Conservation (phyloP, 306 rosid species). For the Vigna hirtella region DNA sequence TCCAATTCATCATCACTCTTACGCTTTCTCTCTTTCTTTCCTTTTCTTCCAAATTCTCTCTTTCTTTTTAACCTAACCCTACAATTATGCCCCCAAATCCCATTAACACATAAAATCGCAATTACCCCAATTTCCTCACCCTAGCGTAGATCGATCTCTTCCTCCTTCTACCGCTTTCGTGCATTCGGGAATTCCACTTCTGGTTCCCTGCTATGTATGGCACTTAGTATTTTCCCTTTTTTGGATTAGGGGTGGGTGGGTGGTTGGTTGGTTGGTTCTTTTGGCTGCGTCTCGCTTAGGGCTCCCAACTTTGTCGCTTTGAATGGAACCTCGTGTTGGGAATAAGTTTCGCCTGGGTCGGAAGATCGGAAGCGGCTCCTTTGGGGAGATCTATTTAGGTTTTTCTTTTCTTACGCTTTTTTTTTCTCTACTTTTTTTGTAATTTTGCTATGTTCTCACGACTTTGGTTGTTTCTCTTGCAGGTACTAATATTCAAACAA, state of each 20-base stretch:
- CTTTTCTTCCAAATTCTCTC: slow-evolving; percentile 20
- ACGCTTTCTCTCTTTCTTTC: slow-evolving; percentile 30
- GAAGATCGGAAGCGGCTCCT: slow-evolving; percentile 97
- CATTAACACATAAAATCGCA: background rate
- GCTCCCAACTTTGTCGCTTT: slow-evolving; percentile 42
- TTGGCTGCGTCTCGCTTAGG: slow-evolving; percentile 47
- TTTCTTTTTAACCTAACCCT: slow-evolving; percentile 49
- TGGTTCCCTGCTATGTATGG: background rate
- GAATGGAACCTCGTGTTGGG: slow-evolving; percentile 97
- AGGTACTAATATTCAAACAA: slow-evolving; percentile 95
- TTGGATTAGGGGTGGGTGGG: slow-evolving; percentile 38
- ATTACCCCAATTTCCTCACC: slow-evolving; percentile 17
- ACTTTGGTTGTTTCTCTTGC: slow-evolving; percentile 42
- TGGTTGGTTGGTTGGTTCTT: background rate
- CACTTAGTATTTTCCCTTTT: slow-evolving; percentile 28
- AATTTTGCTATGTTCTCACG: slow-evolving; percentile 35
- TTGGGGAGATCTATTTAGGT: slow-evolving; percentile 98
- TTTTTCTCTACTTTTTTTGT: background rate
- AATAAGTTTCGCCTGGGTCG: slow-evolving; percentile 89
- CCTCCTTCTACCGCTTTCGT: background rate
- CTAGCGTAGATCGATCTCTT: slow-evolving; percentile 49
- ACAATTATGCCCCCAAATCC: slow-evolving; percentile 20
- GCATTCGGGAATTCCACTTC: slow-evolving; percentile 38
- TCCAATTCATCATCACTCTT: slow-evolving; percentile 23
- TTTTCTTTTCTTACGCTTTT: slow-evolving; percentile 2